These are phyloP conservation scores for Fraxinus angustifolia DNA, from an alignment of 305 asterid species.

Conservation along the genomic window DNA sequence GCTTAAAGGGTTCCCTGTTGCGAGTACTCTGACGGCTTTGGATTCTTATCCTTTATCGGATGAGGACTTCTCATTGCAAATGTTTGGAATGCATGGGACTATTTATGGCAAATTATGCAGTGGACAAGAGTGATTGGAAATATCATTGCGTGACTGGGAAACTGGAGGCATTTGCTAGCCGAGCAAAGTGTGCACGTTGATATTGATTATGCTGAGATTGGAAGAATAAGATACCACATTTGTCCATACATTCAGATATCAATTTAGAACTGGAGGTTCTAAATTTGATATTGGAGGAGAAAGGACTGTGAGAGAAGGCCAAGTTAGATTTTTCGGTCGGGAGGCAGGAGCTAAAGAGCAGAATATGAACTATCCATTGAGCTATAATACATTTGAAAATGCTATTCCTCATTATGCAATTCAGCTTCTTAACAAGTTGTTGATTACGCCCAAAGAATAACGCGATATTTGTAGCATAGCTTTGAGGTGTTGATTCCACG, in stretches of 20 bases:
- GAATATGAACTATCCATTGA: slow-evolving; percentile 41
- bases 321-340: slow-evolving; percentile 43
- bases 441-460: too few species aligned
- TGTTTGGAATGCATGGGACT: slow-evolving; percentile 72
- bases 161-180: slow-evolving; percentile 57
- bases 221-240: slow-evolving; percentile 56
- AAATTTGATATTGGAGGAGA: slow-evolving; percentile 40
- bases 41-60: slow-evolving; percentile 49
- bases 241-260: slow-evolving; percentile 56
- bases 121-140: slow-evolving; percentile 55
- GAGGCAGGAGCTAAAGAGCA: slow-evolving; percentile 54
- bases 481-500: too few species aligned
- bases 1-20: slow-evolving; percentile 57
- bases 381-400: slow-evolving; percentile 51
- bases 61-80: slow-evolving; percentile 45
- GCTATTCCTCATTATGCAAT: slow-evolving; percentile 65
- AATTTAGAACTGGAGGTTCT: slow-evolving; percentile 39
- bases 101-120: slow-evolving; percentile 56
- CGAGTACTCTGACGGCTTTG: slow-evolving; percentile 59
- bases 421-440: slow-evolving; percentile 51
- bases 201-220: slow-evolving; percentile 60
- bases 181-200: slow-evolving; percentile 67
- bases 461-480: too few species aligned
- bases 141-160: slow-evolving; percentile 62
- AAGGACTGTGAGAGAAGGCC: slow-evolving; percentile 3